Evolutionary conservation across 805 yeast genomes (phyloP), one percentile per base, ranked within the genome.

Genomic region (Cephaloascus albidus): DNA sequence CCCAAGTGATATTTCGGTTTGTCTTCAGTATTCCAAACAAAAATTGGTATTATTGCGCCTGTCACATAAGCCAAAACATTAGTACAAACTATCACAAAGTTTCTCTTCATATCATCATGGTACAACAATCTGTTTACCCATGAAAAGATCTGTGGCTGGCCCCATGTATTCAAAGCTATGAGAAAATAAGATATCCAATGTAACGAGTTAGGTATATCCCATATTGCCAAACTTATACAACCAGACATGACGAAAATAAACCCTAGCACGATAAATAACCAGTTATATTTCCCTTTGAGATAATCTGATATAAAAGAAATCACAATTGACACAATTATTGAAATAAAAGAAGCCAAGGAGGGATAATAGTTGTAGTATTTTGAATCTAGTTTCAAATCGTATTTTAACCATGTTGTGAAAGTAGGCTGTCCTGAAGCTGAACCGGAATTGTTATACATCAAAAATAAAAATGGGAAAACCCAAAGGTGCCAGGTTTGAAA

Each of bases 11-110:
- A 64, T 20, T 38, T 38, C 1, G 70, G 70, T 38, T 51, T 44
- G 36, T 57, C 55, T 18, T 46, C 46, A 4, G 68, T 58, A 41
- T 62, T 57, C 70, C 69, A 64, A 3, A 60, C 66, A 35, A 63
- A 50, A 32, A 64, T 58, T 1, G 68, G 67, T 4, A 63, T 62
- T 55, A 60, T 61, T 3, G 68, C 65, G 6, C 56, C 55, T 0
- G 65, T 60, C 16, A 61, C 63, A 43, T 63, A 65, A 2, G 69
- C 68, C 43, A 61, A 49, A 4, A 58, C 56, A 40, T 65, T 65
- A 10, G 70, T 65, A 23, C 49, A 43, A 4, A 65, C 67, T 17
- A 63, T 60, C n/a, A 63, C 53, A 39, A 64, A 63, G 19, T 54
- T 58, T 33, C 70, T 44, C 45, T 55, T 53, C 52, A 50, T 45